Conservation (phyloP, 2,329 filamentous ascomycete species). For the Aureobasidium sp. region DNA sequence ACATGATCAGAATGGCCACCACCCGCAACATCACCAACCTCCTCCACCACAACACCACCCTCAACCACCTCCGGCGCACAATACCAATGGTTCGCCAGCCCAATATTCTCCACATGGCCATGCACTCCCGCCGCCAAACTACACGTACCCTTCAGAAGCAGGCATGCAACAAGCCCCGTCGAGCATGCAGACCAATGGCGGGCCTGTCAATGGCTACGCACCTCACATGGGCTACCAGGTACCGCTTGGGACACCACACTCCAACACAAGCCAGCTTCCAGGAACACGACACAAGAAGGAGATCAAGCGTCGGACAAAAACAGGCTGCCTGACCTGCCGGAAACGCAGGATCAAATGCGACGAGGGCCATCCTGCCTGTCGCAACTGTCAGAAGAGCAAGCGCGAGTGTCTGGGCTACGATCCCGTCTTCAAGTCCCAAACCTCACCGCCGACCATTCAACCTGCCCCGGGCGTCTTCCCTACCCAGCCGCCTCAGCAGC, state of each 20-base stretch:
- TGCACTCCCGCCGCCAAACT: not conserved
- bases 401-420: constrained; percentile 82
- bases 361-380: constrained; percentile 78
- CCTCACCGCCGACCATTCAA: constrained; percentile 65
- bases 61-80: constrained; percentile 2
- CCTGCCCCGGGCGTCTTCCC: constrained; percentile 49
- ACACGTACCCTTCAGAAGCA: constrained; percentile 8
- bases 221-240: constrained; percentile 48
- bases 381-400: constrained; percentile 84
- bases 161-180: constrained; percentile 1
- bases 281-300: constrained; percentile 63
- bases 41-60: constrained; percentile 1
- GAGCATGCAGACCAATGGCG: constrained; percentile 17
- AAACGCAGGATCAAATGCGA: constrained; percentile 96
- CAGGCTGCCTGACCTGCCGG: constrained; percentile 73
- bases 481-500: constrained; percentile 9
- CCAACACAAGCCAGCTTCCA: constrained; percentile 48
- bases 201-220: constrained; percentile 18
- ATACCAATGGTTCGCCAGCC: not conserved
- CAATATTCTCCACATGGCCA: constrained; percentile 5
- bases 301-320: constrained; percentile 69
- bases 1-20: constrained; percentile 2
- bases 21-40: constrained; percentile 24
- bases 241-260: constrained; percentile 36
- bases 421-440: constrained; percentile 72